Evolutionary conservation across 768 basidiomycete genomes (phyloP).

Genomic region (Mycena haematopus): DNA sequence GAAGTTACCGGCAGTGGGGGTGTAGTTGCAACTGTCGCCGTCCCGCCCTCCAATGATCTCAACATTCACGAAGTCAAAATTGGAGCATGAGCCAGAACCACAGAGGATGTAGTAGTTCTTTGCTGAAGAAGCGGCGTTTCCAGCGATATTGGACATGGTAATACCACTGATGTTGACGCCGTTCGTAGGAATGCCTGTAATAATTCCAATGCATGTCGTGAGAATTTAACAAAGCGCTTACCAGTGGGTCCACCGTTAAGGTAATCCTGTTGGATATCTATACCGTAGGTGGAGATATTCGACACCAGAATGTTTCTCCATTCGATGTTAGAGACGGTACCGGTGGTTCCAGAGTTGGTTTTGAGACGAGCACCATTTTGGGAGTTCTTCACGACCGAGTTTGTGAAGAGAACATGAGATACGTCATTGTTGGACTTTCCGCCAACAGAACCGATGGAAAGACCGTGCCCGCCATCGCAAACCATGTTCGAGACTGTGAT

Average conservation of each 20-base stretch:
- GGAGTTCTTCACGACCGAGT: slow-evolving; percentile 16
- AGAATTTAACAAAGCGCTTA: not conserved
- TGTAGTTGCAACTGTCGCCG: not conserved
- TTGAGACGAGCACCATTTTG: slow-evolving; percentile 24
- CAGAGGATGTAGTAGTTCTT: slow-evolving; percentile 21
- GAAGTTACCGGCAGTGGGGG: not conserved
- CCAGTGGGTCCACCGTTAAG: slow-evolving; percentile 23
- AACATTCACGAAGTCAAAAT: slow-evolving; percentile 11
- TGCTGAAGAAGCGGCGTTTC: slow-evolving; percentile 14
- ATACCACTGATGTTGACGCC: slow-evolving; percentile 21
- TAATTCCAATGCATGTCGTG: not conserved
- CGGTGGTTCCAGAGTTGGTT: slow-evolving; percentile 23
- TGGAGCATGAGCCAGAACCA: slow-evolving; percentile 24
- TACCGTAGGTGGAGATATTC: slow-evolving; percentile 23
- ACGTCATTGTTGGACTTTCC: slow-evolving; percentile 23
- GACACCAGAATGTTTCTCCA: slow-evolving; percentile 23
- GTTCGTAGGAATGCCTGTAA: slow-evolving; percentile 20
- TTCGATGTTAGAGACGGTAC: slow-evolving; percentile 18
- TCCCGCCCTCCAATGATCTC: not conserved
- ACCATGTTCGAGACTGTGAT: slow-evolving; percentile 20
- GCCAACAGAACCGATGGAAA: slow-evolving; percentile 24
- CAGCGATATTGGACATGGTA: slow-evolving; percentile 25
- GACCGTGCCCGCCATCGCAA: slow-evolving; percentile 23
- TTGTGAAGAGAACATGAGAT: slow-evolving; percentile 17
- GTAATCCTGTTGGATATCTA: slow-evolving; percentile 25